Conservation (phyloP, 2,329 filamentous ascomycete species). For the Cordyceps fumosorosea region DNA sequence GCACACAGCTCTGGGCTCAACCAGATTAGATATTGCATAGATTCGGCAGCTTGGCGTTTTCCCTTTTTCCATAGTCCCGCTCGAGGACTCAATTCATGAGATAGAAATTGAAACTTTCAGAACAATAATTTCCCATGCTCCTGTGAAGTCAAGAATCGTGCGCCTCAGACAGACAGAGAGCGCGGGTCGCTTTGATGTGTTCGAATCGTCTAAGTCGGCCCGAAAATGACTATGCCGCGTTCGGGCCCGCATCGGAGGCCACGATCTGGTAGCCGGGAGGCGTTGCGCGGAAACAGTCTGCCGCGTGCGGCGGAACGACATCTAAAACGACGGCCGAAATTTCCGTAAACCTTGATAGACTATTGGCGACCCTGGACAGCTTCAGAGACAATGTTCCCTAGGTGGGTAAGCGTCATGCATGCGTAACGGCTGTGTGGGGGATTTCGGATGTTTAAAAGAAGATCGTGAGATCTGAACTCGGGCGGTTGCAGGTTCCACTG, state of each 20-base stretch:
- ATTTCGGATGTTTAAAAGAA: not conserved
- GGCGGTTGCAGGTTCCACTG: slow-evolving; percentile 10
- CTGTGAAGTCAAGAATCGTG: not conserved
- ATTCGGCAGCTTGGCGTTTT: slow-evolving; percentile 13
- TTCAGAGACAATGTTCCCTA: not conserved
- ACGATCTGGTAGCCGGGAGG: no score
- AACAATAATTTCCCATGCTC: not conserved
- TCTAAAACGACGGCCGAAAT: not conserved
- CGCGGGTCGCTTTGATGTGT: no score
- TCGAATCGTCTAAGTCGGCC: not conserved
- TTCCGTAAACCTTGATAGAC: not conserved
- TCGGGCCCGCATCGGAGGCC: no score
- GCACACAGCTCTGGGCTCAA: slow-evolving; percentile 9
- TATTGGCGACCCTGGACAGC: not conserved
- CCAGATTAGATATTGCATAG: slow-evolving; percentile 13
- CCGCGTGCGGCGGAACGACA: not conserved
- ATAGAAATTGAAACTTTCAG: slow-evolving; percentile 4
- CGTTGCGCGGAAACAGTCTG: not conserved
- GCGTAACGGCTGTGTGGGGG: slow-evolving; percentile 3
- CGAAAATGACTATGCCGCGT: no score
- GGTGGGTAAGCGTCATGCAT: slow-evolving; percentile 7
- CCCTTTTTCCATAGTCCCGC: not conserved
- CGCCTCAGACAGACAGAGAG: no score
- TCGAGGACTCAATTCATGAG: not conserved
- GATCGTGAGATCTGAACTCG: slow-evolving; percentile 11